Evolutionary conservation across 2,329 filamentous ascomycete species (phyloP), one percentile per base, ranked within the genome.

Genomic region (Colletotrichum ledebouriae): DNA sequence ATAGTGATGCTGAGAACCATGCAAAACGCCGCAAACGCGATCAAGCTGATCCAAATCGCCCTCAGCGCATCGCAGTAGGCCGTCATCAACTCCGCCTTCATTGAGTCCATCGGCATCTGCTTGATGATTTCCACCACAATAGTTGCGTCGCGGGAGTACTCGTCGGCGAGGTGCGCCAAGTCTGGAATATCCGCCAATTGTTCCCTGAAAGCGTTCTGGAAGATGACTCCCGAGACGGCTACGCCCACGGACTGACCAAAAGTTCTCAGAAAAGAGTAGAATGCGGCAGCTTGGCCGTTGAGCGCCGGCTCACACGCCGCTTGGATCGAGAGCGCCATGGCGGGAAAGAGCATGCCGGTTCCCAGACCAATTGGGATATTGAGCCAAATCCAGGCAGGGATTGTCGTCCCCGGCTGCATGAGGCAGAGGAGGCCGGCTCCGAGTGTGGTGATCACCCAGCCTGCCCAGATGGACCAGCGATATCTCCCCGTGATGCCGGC

Each of bases 211-310:
- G 84, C 82, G 71, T 92, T 93, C 76, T 93, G 89, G 78, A 93
- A 92, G 60, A 91, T 84, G 37, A 90, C 88, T 3, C 90, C 90
- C 2, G 88, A 87, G 59, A 92, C 82, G 2, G 90, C 89, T 3
- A 92, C 87, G 25, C 90, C 90, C 10, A 92, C 78, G 0, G 86
- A 83, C 74, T 92, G 89, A 0, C 90, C 90, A 25, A 92, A 84
- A 1, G 86, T 84, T 13, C 89, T 85, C 72, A 89, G 84, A 80
- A 93, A 93, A 60, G 85, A 86, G 78, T 90, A 91, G 80, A 92
- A 87, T 11, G 87, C 89, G 1, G 88, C 85, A 46, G 89, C 85
- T 73, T 90, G 85, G 64, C 84, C 81, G 66, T 83, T 83, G 1
- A 82, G 80, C 15, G 71, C 74, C 6, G 79, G 78, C 11, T 76